A percentile compares a stretch with the other conserved stretches of the same genome.
phyloP scores from a whole-genome alignment of 2,329 filamentous ascomycete species.

The Aspergillus pseudoglaucus region DNA sequence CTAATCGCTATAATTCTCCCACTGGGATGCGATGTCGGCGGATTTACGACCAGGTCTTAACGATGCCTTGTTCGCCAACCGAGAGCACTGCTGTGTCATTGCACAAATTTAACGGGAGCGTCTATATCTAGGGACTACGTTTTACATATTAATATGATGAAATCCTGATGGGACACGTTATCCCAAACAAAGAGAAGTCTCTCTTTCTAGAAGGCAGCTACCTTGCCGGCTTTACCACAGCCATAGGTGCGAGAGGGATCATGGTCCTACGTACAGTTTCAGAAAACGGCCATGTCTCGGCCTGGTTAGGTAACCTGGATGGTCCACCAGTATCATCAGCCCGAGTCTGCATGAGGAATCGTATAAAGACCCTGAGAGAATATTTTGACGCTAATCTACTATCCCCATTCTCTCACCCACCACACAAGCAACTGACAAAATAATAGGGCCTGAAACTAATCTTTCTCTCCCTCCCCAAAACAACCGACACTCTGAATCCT shows the following conservation, averaged over 20 bases:
- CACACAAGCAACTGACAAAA: too few species aligned
- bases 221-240: conserved; percentile 11
- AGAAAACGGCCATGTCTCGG: conserved; percentile 7
- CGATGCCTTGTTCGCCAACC: conserved; percentile 2
- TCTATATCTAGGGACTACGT: background rate
- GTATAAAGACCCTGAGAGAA: too few species aligned
- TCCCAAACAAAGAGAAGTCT: background rate
- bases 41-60: conserved; percentile 7
- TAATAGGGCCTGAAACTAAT: too few species aligned
- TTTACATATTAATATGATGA: background rate
- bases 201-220: conserved; percentile 4
- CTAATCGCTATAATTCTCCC: background rate
- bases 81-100: conserved; percentile 4
- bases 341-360: too few species aligned
- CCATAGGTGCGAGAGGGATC: conserved; percentile 12
- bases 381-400: too few species aligned
- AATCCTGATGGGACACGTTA: background rate
- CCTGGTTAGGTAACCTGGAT: conserved; percentile 8
- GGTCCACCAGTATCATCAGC: too few species aligned
- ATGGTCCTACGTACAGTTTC: conserved; percentile 11
- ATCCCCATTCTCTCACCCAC: too few species aligned
- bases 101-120: background rate
- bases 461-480: too few species aligned
- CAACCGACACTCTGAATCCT: too few species aligned
- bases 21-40: conserved; percentile 6